Evolutionary conservation across 2,329 filamentous ascomycete species (phyloP).

Genomic region (Fusarium keratoplasticum): DNA sequence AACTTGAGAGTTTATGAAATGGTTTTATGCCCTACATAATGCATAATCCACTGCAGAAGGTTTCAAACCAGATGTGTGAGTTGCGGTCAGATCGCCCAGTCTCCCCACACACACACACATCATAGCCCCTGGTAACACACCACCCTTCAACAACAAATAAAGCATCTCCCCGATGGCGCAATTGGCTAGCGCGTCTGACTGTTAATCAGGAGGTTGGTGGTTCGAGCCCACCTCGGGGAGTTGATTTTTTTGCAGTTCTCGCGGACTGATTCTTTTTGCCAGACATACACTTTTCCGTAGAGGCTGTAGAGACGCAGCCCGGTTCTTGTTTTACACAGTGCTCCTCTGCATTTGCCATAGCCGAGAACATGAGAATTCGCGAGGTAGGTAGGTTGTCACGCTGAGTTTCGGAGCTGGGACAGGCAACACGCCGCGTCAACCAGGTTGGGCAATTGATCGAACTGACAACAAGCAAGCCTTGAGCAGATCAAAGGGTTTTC

Average conservation of each 20-base stretch:
- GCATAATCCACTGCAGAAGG: not conserved
- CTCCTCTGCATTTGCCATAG: not conserved
- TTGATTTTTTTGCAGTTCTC: not conserved
- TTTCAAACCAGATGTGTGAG: not conserved
- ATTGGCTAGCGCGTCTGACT: constrained; percentile 71
- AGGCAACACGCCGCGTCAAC: not conserved
- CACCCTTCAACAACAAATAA: not conserved
- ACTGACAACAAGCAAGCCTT: not conserved
- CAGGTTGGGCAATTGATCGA: not conserved
- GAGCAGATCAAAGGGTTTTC: not conserved
- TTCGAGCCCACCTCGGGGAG: constrained; percentile 18
- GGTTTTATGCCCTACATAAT: not conserved
- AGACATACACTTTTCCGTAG: too few species aligned
- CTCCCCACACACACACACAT: not conserved
- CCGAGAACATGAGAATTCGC: not conserved
- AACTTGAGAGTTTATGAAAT: not conserved
- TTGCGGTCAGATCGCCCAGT: not conserved
- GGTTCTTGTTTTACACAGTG: not conserved
- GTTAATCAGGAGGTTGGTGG: constrained; percentile 56
- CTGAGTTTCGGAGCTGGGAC: not conserved
- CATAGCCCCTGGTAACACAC: not conserved
- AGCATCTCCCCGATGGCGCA: constrained; percentile 51
- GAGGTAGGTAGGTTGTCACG: not conserved
- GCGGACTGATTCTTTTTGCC: not conserved
- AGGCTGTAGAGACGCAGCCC: not conserved